Evolutionary conservation across 2,329 filamentous ascomycete species (phyloP), one percentile per base, ranked within the genome.

Genomic region (Paramyrothecium sp.): DNA sequence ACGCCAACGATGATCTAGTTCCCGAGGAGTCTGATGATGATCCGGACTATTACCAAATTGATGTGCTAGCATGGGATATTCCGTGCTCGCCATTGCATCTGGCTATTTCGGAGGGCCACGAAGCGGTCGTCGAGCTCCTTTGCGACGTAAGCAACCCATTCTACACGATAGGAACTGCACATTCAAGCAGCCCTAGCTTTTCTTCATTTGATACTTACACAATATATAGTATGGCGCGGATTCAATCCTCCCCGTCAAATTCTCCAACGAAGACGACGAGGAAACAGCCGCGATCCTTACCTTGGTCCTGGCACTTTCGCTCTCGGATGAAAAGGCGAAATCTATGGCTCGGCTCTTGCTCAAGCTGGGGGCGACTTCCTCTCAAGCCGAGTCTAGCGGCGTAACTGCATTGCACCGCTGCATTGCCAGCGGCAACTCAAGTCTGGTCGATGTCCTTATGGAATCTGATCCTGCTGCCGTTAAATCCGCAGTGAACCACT

Each of bases 1-100:
- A 67, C n/a, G 60, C 59, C 8, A 63, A 65, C 0, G 66, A 71
- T 2, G 74, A 80, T 30, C 75, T 81, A 2, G 73, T 80, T 1
- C 76, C 79, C 1, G 83, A 87, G 7, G 83, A 86, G 7, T 65
- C 66, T 8, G 80, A 85, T 2, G 81, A 88, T 11, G 89, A 90
- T 20, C 90, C 91, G 1, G 91, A 96, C 71, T 83, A 93, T 54
- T 94, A 90, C 69, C 86, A 95, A 62, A 81, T 93, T 58, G 88
- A 96, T 62, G 83, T 89, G 1, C 69, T 90, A n/a, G 85, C 90
- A 1, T 96, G 92, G 92, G 91, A 96, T 64, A 83, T 81, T 5
- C 85, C 87, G 4, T 84, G 86, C 57, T 89, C 89, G 13, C 86
- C 92, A 2, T 78, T 96, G 5, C 92, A 96, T 69, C 80, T 92